A percentile compares a stretch with the other conserved stretches of the same genome.
Conservation (phyloP, 2,329 filamentous ascomycete species). For the Cytospora piceae region DNA sequence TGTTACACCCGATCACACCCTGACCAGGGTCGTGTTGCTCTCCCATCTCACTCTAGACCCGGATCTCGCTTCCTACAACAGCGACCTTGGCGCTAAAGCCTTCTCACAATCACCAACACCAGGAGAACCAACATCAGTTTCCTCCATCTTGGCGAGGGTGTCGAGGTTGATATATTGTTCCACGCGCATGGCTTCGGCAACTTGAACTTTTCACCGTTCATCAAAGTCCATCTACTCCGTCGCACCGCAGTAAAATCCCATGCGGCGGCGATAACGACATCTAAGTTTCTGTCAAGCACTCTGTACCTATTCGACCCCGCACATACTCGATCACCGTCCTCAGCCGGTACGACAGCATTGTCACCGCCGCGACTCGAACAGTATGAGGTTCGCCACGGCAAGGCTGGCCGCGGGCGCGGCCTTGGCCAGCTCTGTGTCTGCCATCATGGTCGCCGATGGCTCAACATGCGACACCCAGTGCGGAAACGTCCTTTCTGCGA, state of each 20-base stretch:
- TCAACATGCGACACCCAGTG: conserved; percentile 57
- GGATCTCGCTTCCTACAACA: not conserved
- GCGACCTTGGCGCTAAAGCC: conserved; percentile 23
- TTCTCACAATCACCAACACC: conserved; percentile 27
- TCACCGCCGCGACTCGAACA: conserved; percentile 3
- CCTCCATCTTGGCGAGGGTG: not conserved
- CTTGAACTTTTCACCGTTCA: conserved; percentile 5
- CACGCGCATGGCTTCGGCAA: conserved; percentile 17
- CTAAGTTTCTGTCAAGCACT: conserved; percentile 1
- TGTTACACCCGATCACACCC: conserved; percentile 23
- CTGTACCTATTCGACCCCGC: conserved; percentile 24
- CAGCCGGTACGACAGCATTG: not conserved
- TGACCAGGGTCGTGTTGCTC: not conserved
- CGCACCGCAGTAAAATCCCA: conserved; percentile 18
- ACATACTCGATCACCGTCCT: conserved; percentile 2
- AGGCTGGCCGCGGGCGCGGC: conserved; percentile 27
- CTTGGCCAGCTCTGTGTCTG: conserved; percentile 34
- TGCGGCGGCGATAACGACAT: conserved; percentile 21
- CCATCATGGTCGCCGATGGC: conserved; percentile 48
- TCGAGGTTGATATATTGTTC: conserved; percentile 22
- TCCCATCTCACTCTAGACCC: conserved; percentile 1
- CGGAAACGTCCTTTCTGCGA: conserved; percentile 56
- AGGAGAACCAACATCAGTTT: conserved; percentile 5
- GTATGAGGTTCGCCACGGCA: conserved; percentile 28
- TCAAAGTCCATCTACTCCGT: conserved; percentile 11